phyloP scores from a whole-genome alignment of 345 rosid genomes.

The rapeseed (Brassica napus) region DNA sequence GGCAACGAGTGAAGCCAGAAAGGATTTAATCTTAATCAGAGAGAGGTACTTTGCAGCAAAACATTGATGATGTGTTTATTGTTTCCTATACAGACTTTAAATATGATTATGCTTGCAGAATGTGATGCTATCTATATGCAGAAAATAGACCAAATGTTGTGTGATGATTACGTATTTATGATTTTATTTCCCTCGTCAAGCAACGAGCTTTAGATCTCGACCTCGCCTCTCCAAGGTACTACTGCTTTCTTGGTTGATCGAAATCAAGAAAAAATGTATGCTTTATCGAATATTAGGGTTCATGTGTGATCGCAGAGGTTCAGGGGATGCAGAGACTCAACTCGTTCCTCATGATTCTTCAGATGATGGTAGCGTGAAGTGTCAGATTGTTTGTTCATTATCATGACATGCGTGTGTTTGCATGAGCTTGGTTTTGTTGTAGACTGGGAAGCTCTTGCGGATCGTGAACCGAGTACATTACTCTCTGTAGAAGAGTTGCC shows the following conservation, averaged over 20 bases:
- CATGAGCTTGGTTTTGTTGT: constrained; percentile 16
- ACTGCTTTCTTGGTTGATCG: too few species aligned
- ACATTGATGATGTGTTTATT: neutral
- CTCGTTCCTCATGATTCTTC: constrained; percentile 39
- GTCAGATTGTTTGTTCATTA: constrained; percentile 8
- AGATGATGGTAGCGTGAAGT: constrained; percentile 56
- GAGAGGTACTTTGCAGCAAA: neutral
- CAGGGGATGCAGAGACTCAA: neutral
- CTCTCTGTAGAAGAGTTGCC: constrained; percentile 56
- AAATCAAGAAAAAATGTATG: neutral
- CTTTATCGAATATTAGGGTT: neutral
- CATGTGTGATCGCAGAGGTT: neutral
- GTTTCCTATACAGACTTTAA: neutral
- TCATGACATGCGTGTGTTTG: neutral
- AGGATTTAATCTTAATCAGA: neutral
- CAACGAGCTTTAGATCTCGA: too few species aligned
- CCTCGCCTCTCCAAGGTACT: too few species aligned
- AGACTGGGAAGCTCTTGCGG: constrained; percentile 95
- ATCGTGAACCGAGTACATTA: constrained; percentile 58
- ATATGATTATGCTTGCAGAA: neutral
- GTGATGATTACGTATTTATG: neutral
- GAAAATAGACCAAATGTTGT: neutral
- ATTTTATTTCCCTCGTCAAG: too few species aligned
- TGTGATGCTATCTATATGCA: neutral
- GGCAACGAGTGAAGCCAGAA: neutral